Conservation (phyloP, 192 early-diverging fungal species). For the Powellomyces hirtus region DNA sequence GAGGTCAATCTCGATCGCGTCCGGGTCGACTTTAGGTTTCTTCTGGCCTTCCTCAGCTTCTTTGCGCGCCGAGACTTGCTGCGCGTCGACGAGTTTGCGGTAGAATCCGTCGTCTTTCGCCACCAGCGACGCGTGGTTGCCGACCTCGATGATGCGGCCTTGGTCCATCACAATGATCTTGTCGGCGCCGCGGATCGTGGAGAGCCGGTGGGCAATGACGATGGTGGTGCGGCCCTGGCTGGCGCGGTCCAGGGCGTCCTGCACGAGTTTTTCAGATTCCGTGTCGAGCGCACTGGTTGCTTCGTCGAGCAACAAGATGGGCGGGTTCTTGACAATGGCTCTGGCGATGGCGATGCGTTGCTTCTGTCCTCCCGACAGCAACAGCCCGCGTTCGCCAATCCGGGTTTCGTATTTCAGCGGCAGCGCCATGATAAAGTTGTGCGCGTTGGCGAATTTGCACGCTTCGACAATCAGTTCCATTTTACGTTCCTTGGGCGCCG, state of each 20-base stretch:
- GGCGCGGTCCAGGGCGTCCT: conserved; percentile 78
- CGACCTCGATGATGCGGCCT: conserved; percentile 59
- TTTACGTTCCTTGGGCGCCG: conserved; percentile 39
- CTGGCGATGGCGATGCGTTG: conserved; percentile 94
- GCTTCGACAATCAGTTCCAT: conserved; percentile 41
- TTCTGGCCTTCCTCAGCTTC: neutral
- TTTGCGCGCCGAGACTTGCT: conserved; percentile 50
- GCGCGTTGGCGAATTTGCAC: conserved; percentile 63
- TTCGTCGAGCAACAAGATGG: conserved; percentile 84
- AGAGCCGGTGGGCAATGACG: conserved; percentile 84
- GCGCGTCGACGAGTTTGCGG: conserved; percentile 64
- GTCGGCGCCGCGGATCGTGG: conserved; percentile 77
- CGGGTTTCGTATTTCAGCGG: conserved; percentile 79
- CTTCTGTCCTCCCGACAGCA: conserved; percentile 88
- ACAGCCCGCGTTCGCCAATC: conserved; percentile 72
- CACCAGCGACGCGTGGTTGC: conserved; percentile 77
- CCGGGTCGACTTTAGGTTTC: conserved; percentile 17
- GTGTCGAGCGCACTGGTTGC: conserved; percentile 80
- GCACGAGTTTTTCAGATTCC: conserved; percentile 48
- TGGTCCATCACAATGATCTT: conserved; percentile 78
- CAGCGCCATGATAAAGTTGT: conserved; percentile 81
- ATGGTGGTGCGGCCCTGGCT: conserved; percentile 74
- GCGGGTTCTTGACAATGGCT: conserved; percentile 83
- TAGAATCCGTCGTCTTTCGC: conserved; percentile 56
- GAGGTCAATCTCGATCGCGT: conserved; percentile 13